Base-by-base conservation (phyloP, 768 basidiomycete species). In the Collybia nuda region DNA sequence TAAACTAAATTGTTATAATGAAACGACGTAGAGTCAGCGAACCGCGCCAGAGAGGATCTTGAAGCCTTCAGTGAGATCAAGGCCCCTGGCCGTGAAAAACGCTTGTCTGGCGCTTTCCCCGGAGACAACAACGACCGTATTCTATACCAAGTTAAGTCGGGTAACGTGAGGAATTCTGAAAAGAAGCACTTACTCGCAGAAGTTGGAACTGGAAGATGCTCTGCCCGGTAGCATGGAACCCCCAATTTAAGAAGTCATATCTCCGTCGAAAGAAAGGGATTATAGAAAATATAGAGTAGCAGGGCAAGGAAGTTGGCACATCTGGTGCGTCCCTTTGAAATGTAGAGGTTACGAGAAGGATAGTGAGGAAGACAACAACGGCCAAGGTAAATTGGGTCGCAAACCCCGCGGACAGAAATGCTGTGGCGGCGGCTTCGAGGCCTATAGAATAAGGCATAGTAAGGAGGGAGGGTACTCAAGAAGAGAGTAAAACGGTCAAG, bases 41-140 rank as follows among this genome's bases (percentile, higher is more conserved):
- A 90, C 88, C 48, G 85, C 87, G 44, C 88, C 88, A 44, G 86
- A 87, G 53, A 91, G 76, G 60, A 88, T 79, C 60, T 83, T 86
- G 74, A 88, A 90, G 5, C 87, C 88, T 71, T 88, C 86, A 37
- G 82, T 84, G 44, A 91, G 77, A 66, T 90, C 86, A 54, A 91
- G 79, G 18, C 79, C 79, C 66, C 81, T 83, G 49, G 85, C 80
- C 2, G 77, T 76, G 59, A 90, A 87, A 67, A 90, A 90, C 2
- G 81, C 75, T 48, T 79, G 77, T 49, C 88, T 74, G 14, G 81
- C 88, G 28, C 72, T 75, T 61, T 88, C 85, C 46, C 88, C 89
- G 36, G 88, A 90, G 36, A 90, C 78, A 28, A 85, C 87, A 46
- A 91, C 75, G 56, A 91, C 86, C 3, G 77, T 83, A 55, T 85